These are phyloP conservation scores for Allomyces macrogynus DNA, from an alignment of 192 early-diverging fungal species.

Conservation along the genomic window DNA sequence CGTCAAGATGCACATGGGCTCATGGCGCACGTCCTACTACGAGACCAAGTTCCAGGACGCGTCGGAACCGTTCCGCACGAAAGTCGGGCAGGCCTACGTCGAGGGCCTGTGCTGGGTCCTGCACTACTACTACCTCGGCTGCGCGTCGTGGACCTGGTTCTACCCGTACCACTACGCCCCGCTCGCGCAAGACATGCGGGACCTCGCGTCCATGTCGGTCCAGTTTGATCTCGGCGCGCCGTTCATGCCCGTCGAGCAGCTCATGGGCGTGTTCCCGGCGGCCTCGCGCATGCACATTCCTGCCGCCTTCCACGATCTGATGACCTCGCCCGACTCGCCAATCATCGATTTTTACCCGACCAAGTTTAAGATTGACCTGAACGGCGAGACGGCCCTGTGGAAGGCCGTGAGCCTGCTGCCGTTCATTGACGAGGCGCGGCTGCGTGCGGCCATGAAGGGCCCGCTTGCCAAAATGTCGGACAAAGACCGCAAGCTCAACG, in stretches of 20 bases:
- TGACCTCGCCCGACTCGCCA: slow-evolving; percentile 60
- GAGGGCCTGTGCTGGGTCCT: slow-evolving; percentile 95
- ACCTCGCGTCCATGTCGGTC: slow-evolving; percentile 49
- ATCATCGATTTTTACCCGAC: slow-evolving; percentile 91
- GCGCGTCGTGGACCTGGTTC: slow-evolving; percentile 93
- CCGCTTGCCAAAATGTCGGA: slow-evolving; percentile 38
- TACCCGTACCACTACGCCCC: slow-evolving; percentile 96
- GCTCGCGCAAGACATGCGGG: slow-evolving; percentile 55
- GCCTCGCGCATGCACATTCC: slow-evolving; percentile 42
- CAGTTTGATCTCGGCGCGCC: slow-evolving; percentile 67
- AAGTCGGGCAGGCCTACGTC: slow-evolving; percentile 54
- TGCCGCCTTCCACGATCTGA: slow-evolving; percentile 41
- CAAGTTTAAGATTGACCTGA: slow-evolving; percentile 75
- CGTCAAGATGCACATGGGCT: slow-evolving; percentile 14
- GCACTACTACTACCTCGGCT: slow-evolving; percentile 84
- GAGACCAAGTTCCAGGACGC: slow-evolving; percentile 8
- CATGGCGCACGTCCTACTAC: slow-evolving; percentile 44
- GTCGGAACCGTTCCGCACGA: slow-evolving; percentile 7
- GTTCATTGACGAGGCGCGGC: slow-evolving; percentile 46
- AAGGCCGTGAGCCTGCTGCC: slow-evolving; percentile 79
- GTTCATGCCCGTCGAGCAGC: slow-evolving; percentile 79
- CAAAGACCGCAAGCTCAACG: slow-evolving; percentile 58
- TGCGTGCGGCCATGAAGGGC: slow-evolving; percentile 49
- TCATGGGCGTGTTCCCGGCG: slow-evolving; percentile 91
- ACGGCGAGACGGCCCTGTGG: slow-evolving; percentile 92